These are phyloP conservation scores for Euryodendron excelsum DNA, from an alignment of 148 eudicot genomes.

Conservation along the genomic window DNA sequence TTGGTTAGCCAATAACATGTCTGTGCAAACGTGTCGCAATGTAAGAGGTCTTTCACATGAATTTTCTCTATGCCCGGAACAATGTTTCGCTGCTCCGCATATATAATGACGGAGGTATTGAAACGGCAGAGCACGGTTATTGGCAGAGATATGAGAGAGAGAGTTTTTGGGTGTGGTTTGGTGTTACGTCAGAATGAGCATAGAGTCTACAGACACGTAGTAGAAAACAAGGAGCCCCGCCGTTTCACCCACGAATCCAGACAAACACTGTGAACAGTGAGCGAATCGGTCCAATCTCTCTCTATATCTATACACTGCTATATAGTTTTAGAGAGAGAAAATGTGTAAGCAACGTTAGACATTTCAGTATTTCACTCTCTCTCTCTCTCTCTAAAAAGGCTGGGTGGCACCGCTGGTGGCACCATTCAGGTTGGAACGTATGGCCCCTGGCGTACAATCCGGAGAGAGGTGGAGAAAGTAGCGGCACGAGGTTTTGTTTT, in stretches of 20 bases:
- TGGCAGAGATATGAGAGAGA: not conserved
- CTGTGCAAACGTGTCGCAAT: not conserved
- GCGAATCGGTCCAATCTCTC: constrained; percentile 11
- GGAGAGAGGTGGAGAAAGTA: constrained; percentile 36
- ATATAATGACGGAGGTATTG: not conserved
- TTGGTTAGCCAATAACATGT: not conserved
- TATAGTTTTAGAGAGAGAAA: not conserved
- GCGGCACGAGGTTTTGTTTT: constrained; percentile 48
- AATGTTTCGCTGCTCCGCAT: not conserved
- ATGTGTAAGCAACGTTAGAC: no score
- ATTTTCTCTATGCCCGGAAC: not conserved
- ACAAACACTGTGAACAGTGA: constrained; percentile 21
- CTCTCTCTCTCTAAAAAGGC: constrained; percentile 21
- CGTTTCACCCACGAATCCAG: constrained; percentile 37
- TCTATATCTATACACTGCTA: no score
- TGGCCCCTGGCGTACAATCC: constrained; percentile 45
- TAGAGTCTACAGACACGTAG: constrained; percentile 22
- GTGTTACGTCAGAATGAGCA: constrained; percentile 9
- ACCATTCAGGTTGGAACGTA: constrained; percentile 53
- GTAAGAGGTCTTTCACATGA: not conserved
- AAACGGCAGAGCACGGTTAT: no score
- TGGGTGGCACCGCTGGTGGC: constrained; percentile 49
- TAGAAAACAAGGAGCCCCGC: constrained; percentile 16
- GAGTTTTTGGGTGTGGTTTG: not conserved
- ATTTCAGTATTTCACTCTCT: no score